These are phyloP conservation scores for Daphne laureola DNA, from an alignment of 441 rosid species.

Conservation along the genomic window DNA sequence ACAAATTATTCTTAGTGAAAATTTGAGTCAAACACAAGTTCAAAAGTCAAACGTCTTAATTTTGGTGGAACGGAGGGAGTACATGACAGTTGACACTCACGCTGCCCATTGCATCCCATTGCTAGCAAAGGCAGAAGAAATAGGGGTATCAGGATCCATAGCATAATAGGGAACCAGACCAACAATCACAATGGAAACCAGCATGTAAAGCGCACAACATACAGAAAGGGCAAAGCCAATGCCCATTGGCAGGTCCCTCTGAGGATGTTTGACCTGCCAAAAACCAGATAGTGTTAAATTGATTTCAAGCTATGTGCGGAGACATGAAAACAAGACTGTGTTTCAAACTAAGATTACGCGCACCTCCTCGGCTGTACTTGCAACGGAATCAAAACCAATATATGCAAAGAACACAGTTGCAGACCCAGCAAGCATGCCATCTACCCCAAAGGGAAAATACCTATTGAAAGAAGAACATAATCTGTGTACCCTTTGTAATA, in stretches of 20 bases:
- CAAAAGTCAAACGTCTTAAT: no score
- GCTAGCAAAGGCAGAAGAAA: slow-evolving; percentile 84
- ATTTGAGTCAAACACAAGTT: no score
- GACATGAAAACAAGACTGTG: neutral
- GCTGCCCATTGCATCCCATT: slow-evolving; percentile 97
- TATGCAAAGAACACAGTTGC: slow-evolving; percentile 94
- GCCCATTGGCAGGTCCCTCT: slow-evolving; percentile 90
- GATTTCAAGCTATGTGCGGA: slow-evolving; percentile 11
- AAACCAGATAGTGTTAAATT: slow-evolving; percentile 10
- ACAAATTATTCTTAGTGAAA: no score
- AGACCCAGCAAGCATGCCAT: slow-evolving; percentile 97
- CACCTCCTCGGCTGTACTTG: slow-evolving; percentile 99
- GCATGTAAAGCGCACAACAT: slow-evolving; percentile 86
- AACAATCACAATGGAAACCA: slow-evolving; percentile 82
- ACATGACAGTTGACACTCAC: slow-evolving; percentile 68
- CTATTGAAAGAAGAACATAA: slow-evolving; percentile 23
- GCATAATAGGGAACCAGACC: slow-evolving; percentile 91
- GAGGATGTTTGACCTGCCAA: slow-evolving; percentile 89
- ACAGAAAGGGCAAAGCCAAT: slow-evolving; percentile 75
- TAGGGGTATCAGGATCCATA: slow-evolving; percentile 97
- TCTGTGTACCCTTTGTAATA: slow-evolving; percentile 8
- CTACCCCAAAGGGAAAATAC: slow-evolving; percentile 82
- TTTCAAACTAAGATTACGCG: slow-evolving; percentile 2
- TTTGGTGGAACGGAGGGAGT: no score
- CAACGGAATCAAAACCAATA: slow-evolving; percentile 96